Base-by-base conservation (phyloP, 2,329 filamentous ascomycete species). In the Lasiodiplodia gonubiensis region DNA sequence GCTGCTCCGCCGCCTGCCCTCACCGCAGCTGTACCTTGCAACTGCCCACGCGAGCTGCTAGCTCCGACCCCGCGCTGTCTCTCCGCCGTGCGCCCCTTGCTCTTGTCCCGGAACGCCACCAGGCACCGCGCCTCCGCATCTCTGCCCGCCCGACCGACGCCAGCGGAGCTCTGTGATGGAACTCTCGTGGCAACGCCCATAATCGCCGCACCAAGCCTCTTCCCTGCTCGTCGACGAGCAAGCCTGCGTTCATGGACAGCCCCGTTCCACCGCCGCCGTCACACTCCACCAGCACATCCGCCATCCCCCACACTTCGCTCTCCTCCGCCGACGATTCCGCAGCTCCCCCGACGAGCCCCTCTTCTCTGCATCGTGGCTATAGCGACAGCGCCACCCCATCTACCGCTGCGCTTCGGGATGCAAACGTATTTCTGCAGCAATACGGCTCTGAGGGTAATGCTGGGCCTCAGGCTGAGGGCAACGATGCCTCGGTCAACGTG, bases 181-280 rank as follows among this genome's bases (percentile, higher is more conserved):
- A 61, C 23, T 39, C n/a, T 48, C 57, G 39, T 49, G 60, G n/a
- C 33, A 52, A 37, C 60, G 30, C 33, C 48, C 30, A 37, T 64
- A 64, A 61, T 27, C 37, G 30, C 55, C 25, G 35, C 55, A 48
- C 55, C 39, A 21, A 8, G 8, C 16, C 11, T 8, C 30, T 37
- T n/a, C 25, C 16, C 21, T n/a, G 49, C 60, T 64, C 60, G 4
- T 25, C 46, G 48, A 48, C 35, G 60, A 64, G 57, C 57, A 48
- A 48, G 39, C 23, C 23, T 27, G 57, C 57, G 57, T 61, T 61
- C 57, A 61, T 61, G 57, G 57, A 61, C 57, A 61, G 57, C 33
- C 16, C 57, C 35, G 30, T 39, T 12, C 57, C 46, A 18, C 57
- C 57, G 14, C 55, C 55, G 39, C 39, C 57, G 25, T 33, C 39